Percentiles rank a stretch among this genome's conserved stretches.
Evolutionary conservation across 2,329 filamentous ascomycete species (phyloP).

Genomic region (Aspergillus fijiensis): DNA sequence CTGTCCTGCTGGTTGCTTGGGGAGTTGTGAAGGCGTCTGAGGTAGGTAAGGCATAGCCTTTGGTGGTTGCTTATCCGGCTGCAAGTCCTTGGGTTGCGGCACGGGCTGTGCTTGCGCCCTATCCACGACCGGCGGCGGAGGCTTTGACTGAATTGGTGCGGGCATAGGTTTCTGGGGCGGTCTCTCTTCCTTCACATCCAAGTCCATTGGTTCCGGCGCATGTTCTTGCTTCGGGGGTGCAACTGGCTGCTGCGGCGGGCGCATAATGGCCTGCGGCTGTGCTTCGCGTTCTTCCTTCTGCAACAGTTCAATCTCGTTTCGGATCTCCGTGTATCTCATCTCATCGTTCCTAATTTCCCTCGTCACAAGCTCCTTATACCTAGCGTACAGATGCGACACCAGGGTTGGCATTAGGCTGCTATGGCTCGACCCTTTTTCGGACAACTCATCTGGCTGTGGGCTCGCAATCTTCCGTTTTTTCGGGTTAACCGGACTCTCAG

Average conservation of each 20-base stretch:
- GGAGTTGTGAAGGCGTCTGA: constrained; percentile 8
- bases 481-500: constrained; percentile 49
- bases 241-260: constrained; percentile 5
- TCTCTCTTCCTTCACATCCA: constrained; percentile 29
- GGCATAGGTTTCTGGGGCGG: constrained; percentile 13
- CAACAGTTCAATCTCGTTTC: constrained; percentile 67
- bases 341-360: constrained; percentile 73
- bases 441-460: constrained; percentile 62
- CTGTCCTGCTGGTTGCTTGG: constrained; percentile 8
- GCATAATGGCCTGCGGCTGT: constrained; percentile 8
- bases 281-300: constrained; percentile 61
- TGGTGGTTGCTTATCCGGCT: constrained; percentile 7
- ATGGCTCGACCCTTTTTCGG: constrained; percentile 63
- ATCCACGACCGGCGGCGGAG: constrained; percentile 5
- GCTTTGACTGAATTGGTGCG: constrained; percentile 6
- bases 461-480: constrained; percentile 74
- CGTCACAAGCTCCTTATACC: constrained; percentile 70
- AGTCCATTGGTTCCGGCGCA: constrained; percentile 28
- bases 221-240: constrained; percentile 16
- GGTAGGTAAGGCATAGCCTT: constrained; percentile 5
- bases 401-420: constrained; percentile 67
- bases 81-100: constrained; percentile 13
- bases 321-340: constrained; percentile 61
- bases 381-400: constrained; percentile 70
- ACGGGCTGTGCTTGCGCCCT: constrained; percentile 9